Evolutionary conservation across 257 asterid genomes (phyloP), one percentile per base, ranked within the genome.

Genomic region (Oldenlandia corymbosa): DNA sequence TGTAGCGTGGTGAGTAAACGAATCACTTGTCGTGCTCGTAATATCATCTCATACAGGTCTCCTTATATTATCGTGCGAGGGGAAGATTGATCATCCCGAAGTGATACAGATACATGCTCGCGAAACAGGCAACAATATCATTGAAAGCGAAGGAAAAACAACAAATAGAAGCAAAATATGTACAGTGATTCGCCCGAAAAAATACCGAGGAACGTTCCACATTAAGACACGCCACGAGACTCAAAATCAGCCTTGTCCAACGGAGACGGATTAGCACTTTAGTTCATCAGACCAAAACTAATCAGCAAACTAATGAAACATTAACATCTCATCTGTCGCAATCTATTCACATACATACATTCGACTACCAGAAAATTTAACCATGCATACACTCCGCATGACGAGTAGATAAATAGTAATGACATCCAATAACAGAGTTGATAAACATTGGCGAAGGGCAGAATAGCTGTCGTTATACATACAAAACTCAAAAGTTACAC

Each of bases 161-260:
- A 20, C 11, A 11, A n/a, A n/a, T n/a, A n/a, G n/a, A n/a, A 39
- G 34, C 21, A 20, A 16, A 9, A 24, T 52, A 52, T 2, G 36
- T 24, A 16, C n/a, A n/a, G n/a, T n/a, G n/a, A 60, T 27, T 26
- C 53, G 41, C 26, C 8, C 13, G 14, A 7, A 28, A 58, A 34
- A 48, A 58, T n/a, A 65, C 62, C n/a, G 21, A 23, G 16, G 43
- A 58, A n/a, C 60, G 26, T 68, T 59, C 60, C 60, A 46, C 64
- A 36, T 24, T 27, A 43, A 53, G 20, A 53, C 12, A 3, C 12
- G 27, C 11, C 10, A 37, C 7, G 7, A 32, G 45, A 41, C 23
- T 28, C 31, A 28, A 5, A 13, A 23, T 42, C 10, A 23, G 9
- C 13, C 47, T 36, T n/a, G 24, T 23, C 53, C 41, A 5, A 41